Base-by-base conservation (phyloP, 768 basidiomycete genomes). In the Suillus placidus region DNA sequence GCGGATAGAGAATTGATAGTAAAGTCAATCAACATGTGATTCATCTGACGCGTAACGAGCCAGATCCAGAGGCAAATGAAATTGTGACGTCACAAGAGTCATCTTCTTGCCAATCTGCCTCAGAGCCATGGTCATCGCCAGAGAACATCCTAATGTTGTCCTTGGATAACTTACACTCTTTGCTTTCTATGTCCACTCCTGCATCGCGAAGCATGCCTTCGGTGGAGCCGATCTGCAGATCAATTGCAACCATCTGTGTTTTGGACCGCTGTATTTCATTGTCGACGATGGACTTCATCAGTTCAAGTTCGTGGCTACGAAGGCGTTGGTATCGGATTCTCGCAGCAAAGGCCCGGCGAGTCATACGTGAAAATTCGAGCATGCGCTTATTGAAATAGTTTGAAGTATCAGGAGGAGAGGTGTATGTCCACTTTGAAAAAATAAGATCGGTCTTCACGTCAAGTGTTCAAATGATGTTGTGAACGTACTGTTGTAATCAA, bases 121-220 rank as follows among this genome's bases (percentile, higher is more conserved):
- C 45, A 47, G n/a, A 12, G 45, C 8, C 45, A 47, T 23, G 12
- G 10, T 47, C n/a, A 47, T 47, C 45, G 2, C 45, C n/a, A 12
- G n/a, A 23, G n/a, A 47, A 13, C 45, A 23, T 47, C 45, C n/a
- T 47, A n/a, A 47, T 6, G 5, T 47, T 47, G 45, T 47, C 45
- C n/a, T 47, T 5, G 45, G 45, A 47, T 23, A 13, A 47, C 0
- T 12, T 13, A 47, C n/a, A 12, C 45, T 23, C 20, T 47, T 47
- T 12, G 45, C n/a, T 61, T n/a, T 55, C 66, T 20, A 35, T 62
- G 18, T 55, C 67, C 5, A 47, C 45, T 13, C n/a, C 45, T 47
- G 5, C 45, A 23, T 47, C n/a, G 6, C 45, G n/a, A 23, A 23
- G 5, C n/a, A 13, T 47, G 45, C 5, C n/a, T 23, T 47, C 12